Conservation (phyloP, 345 rosid genomes). For the Populus davidiana region DNA sequence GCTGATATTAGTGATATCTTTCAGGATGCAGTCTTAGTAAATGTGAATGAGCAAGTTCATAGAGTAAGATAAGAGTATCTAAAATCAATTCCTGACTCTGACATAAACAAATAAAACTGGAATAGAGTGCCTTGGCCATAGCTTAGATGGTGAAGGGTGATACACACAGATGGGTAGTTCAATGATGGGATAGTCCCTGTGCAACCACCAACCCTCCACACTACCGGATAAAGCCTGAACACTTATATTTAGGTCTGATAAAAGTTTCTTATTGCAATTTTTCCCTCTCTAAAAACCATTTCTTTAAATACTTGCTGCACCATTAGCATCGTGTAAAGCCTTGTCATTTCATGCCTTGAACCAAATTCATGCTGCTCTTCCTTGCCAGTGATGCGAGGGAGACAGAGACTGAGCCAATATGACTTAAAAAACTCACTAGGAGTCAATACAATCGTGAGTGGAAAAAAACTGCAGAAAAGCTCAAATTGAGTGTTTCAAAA, state of each 20-base stretch:
- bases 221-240: not conserved
- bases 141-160: not conserved
- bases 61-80: not conserved
- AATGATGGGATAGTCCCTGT: not conserved
- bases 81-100: not conserved
- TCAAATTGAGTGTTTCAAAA: not conserved
- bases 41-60: not conserved
- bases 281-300: not conserved
- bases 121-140: not conserved
- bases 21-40: not conserved
- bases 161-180: not conserved
- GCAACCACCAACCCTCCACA: not conserved
- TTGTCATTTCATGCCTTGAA: not conserved
- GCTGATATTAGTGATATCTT: not conserved
- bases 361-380: not conserved
- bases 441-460: not conserved
- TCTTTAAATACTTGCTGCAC: not conserved
- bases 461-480: not conserved
- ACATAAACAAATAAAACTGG: not conserved
- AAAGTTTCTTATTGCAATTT: not conserved
- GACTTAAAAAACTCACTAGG: not conserved
- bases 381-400: not conserved
- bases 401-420: not conserved
- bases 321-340: not conserved
- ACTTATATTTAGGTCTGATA: not conserved